phyloP scores from a whole-genome alignment of 169 alveolate genomes.

The Plasmodium ovale region DNA sequence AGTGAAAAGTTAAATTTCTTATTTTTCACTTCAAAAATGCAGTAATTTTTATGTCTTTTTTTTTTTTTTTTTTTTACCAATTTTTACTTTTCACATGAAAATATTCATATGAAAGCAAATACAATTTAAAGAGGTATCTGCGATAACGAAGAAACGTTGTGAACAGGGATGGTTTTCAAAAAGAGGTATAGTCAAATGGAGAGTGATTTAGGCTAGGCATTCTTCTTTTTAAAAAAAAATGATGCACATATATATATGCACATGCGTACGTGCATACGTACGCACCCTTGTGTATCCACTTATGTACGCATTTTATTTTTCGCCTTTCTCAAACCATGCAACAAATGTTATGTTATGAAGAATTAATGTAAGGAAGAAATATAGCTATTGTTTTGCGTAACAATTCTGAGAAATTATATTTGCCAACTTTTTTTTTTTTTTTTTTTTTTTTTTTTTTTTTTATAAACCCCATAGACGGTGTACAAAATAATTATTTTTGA shows the following conservation, averaged over 20 bases:
- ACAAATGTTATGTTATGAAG: background rate
- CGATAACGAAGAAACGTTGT: slow-evolving; percentile 9
- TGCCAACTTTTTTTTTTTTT: background rate
- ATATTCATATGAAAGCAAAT: slow-evolving; percentile 18
- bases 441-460: background rate
- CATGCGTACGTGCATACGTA: background rate
- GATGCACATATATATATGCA: background rate
- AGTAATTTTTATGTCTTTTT: background rate
- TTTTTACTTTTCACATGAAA: slow-evolving; percentile 3
- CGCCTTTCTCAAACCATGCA: background rate
- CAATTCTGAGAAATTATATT: background rate
- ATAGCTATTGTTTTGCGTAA: background rate
- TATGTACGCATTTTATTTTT: background rate
- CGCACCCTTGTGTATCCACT: background rate
- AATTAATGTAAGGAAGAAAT: too few relatives aligned
- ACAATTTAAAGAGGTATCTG: slow-evolving; percentile 30
- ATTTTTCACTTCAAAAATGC: background rate
- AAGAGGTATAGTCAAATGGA: background rate
- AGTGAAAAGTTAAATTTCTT: background rate
- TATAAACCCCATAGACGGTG: background rate
- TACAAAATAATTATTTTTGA: slow-evolving; percentile 19
- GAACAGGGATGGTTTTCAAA: too few relatives aligned
- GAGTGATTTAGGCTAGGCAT: background rate
- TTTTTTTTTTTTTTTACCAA: background rate
- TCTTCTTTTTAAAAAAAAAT: slow-evolving; percentile 15